These are phyloP conservation scores for Hypholoma fasciculare DNA, from an alignment of 768 basidiomycete species.

Conservation along the genomic window DNA sequence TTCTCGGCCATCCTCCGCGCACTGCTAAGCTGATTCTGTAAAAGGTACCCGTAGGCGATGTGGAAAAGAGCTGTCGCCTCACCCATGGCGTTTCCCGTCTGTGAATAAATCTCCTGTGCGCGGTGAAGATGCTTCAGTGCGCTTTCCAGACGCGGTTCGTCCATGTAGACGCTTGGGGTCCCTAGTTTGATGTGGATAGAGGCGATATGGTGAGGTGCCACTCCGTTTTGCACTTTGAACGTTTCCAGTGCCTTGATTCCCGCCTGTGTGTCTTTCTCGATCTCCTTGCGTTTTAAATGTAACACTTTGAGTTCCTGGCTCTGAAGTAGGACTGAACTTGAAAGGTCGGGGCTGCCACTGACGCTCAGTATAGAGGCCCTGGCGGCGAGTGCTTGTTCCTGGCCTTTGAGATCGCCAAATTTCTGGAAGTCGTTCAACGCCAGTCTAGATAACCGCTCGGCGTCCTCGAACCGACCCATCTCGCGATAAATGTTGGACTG, in stretches of 20 bases:
- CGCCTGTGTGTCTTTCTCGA: background rate
- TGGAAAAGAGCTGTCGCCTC: conserved; percentile 5
- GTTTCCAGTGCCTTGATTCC: background rate
- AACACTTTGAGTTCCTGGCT: background rate
- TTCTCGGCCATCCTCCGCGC: background rate
- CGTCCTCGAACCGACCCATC: background rate
- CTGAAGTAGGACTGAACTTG: background rate
- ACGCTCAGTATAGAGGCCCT: background rate
- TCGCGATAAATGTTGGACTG: background rate
- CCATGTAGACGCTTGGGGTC: background rate
- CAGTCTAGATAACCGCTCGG: background rate
- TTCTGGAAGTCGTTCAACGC: background rate
- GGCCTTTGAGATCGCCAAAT: background rate
- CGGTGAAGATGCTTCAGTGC: background rate
- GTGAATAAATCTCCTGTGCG: background rate
- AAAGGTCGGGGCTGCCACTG: background rate
- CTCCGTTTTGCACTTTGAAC: background rate
- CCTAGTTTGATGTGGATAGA: background rate
- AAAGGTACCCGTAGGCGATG: background rate
- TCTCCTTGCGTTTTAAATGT: background rate
- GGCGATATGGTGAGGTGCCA: background rate
- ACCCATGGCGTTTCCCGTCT: background rate
- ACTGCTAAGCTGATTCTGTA: background rate
- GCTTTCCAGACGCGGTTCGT: background rate
- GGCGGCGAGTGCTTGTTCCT: background rate